phyloP scores from a whole-genome alignment of 257 asterid genomes.

The Mitragyna speciosa region DNA sequence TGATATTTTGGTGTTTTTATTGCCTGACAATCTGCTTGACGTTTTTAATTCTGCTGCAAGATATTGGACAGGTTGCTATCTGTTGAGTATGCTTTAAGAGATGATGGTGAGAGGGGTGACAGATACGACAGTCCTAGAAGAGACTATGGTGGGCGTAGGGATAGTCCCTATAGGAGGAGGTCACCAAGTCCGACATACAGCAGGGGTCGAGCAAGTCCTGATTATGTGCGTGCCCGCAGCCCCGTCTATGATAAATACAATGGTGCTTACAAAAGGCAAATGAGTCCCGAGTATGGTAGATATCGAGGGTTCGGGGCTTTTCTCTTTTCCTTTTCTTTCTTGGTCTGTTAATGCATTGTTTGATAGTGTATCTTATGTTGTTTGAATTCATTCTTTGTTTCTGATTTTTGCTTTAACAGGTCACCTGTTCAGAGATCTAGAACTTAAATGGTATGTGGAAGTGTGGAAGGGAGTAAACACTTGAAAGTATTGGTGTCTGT shows the following conservation, averaged over 20 bases:
- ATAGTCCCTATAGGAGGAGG: slow-evolving; percentile 62
- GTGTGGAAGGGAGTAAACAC: background rate
- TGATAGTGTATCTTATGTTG: background rate
- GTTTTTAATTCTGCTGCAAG: slow-evolving; percentile 51
- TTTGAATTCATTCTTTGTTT: background rate
- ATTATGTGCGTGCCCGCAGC: slow-evolving; percentile 67
- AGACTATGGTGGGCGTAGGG: slow-evolving; percentile 53
- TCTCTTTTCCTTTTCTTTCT: background rate
- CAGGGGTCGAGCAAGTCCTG: slow-evolving; percentile 76
- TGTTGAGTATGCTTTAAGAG: slow-evolving; percentile 91
- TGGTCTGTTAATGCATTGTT: no score
- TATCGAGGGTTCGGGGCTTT: slow-evolving; percentile 48
- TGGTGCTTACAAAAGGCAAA: slow-evolving; percentile 55
- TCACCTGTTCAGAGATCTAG: slow-evolving; percentile 56
- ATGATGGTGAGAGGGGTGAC: slow-evolving; percentile 77
- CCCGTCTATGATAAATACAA: slow-evolving; percentile 64
- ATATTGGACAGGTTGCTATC: slow-evolving; percentile 83
- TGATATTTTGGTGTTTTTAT: background rate
- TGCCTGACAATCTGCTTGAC: background rate
- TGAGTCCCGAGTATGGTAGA: slow-evolving; percentile 74
- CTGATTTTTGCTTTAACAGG: slow-evolving; percentile 25
- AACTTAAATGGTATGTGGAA: slow-evolving; percentile 15
- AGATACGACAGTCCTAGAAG: slow-evolving; percentile 60
- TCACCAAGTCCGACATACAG: slow-evolving; percentile 63
- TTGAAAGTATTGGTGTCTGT: background rate